Percentiles rank a stretch among this genome's conserved stretches.
Conservation (phyloP, 148 eudicot species). For the Mesembryanthemum crystallinum region DNA sequence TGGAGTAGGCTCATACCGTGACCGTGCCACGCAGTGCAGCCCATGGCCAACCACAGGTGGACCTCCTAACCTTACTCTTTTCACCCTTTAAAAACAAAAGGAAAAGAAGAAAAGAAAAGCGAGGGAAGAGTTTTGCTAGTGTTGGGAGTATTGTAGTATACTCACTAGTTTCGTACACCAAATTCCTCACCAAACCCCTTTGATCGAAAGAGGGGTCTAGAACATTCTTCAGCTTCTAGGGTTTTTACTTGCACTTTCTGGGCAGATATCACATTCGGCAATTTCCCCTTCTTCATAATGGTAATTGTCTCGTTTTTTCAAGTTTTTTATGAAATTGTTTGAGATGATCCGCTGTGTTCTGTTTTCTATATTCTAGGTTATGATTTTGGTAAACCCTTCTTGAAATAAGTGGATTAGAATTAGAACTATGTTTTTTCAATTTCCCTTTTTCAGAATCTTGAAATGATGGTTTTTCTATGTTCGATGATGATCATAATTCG, state of each 20-base stretch:
- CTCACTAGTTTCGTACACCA: background rate
- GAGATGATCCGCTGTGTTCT: background rate
- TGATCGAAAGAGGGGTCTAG: conserved; percentile 3
- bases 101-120: background rate
- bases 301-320: conserved; percentile 4
- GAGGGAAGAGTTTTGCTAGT: background rate
- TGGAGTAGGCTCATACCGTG: no score
- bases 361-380: background rate
- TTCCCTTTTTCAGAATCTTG: background rate
- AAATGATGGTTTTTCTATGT: background rate
- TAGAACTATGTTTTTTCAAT: background rate
- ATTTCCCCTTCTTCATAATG: background rate
- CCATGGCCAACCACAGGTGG: no score
- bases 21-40: no score
- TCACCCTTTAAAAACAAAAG: no score
- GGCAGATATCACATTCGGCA: background rate
- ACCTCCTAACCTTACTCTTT: no score
- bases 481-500: background rate
- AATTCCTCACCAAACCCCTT: background rate
- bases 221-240: no score
- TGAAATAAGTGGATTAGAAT: background rate
- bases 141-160: background rate
- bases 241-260: conserved; percentile 4
- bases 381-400: background rate
- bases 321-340: background rate